A percentile compares a stretch with the other conserved stretches of the same genome.
phyloP scores from a whole-genome alignment of 1,284 basidiomycete genomes.

The Rhodotorula mucilaginosa region DNA sequence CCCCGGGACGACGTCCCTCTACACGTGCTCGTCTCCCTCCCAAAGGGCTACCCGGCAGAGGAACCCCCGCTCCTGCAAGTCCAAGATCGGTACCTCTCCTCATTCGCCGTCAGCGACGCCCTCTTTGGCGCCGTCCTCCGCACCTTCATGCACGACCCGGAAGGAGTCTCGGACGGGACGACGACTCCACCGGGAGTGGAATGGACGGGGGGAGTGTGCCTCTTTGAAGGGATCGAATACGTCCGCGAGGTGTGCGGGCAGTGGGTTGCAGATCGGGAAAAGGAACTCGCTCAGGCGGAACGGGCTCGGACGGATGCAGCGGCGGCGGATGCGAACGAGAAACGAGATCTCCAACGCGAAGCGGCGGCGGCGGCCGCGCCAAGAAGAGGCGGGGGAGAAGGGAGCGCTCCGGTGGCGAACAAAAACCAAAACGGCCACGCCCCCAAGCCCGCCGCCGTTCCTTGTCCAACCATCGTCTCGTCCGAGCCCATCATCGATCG shows the following conservation, averaged over 20 bases:
- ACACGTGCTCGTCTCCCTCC: slow-evolving; percentile 35
- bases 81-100: slow-evolving; percentile 28
- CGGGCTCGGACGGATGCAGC: slow-evolving; percentile 2
- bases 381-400: neutral
- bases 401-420: neutral
- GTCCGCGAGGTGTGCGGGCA: slow-evolving; percentile 20
- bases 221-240: slow-evolving; percentile 37
- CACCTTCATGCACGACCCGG: slow-evolving; percentile 31
- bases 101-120: slow-evolving; percentile 17
- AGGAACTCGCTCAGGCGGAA: slow-evolving; percentile 20
- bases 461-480: slow-evolving; percentile 29
- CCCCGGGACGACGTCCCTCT: slow-evolving; percentile 13
- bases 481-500: slow-evolving; percentile 31
- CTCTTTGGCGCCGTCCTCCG: slow-evolving; percentile 27
- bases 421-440: neutral
- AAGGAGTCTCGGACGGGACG: neutral
- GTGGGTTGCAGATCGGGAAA: slow-evolving; percentile 25
- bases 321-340: neutral
- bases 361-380: neutral
- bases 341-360: neutral
- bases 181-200: neutral
- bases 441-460: neutral
- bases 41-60: slow-evolving; percentile 18
- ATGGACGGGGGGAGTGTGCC: slow-evolving; percentile 1
- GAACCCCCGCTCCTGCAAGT: slow-evolving; percentile 34